These are phyloP conservation scores for Candolleomyces eurysporus DNA, from an alignment of 768 basidiomycete genomes.

Conservation along the genomic window DNA sequence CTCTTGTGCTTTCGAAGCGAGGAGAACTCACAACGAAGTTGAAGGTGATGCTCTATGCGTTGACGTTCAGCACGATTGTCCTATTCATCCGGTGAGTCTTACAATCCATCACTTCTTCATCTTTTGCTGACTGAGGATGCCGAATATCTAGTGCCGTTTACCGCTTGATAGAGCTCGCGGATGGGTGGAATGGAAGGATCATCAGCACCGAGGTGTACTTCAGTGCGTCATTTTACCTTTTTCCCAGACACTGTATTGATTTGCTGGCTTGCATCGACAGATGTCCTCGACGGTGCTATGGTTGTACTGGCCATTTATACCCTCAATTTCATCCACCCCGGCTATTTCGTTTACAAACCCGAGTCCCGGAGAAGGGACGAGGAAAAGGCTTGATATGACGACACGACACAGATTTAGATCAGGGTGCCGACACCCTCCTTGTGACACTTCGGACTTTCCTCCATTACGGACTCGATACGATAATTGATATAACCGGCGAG, in stretches of 20 bases:
- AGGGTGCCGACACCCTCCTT: no score
- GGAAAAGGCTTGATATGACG: no score
- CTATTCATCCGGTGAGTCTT: constrained; percentile 45
- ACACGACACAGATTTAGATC: no score
- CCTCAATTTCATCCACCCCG: constrained; percentile 48
- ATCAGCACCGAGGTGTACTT: constrained; percentile 38
- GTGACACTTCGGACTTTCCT: no score
- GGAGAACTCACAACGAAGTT: constrained; percentile 17
- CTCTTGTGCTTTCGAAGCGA: constrained; percentile 10
- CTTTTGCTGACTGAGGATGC: not conserved
- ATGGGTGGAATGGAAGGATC: constrained; percentile 40
- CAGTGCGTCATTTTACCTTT: constrained; percentile 16
- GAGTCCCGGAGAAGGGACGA: not conserved
- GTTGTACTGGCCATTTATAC: constrained; percentile 47
- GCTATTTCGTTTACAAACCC: constrained; percentile 27
- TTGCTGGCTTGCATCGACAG: constrained; percentile 20
- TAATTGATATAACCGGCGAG: no score
- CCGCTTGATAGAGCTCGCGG: constrained; percentile 39
- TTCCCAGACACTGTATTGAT: not conserved
- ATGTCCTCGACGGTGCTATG: constrained; percentile 50
- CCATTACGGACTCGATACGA: no score
- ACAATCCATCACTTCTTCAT: not conserved
- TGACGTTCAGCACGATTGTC: constrained; percentile 37
- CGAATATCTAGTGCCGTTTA: constrained; percentile 33
- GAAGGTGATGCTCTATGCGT: constrained; percentile 31